Conservation (phyloP, 371 early-diverging fungal genomes). For the Mortierella sp. region DNA sequence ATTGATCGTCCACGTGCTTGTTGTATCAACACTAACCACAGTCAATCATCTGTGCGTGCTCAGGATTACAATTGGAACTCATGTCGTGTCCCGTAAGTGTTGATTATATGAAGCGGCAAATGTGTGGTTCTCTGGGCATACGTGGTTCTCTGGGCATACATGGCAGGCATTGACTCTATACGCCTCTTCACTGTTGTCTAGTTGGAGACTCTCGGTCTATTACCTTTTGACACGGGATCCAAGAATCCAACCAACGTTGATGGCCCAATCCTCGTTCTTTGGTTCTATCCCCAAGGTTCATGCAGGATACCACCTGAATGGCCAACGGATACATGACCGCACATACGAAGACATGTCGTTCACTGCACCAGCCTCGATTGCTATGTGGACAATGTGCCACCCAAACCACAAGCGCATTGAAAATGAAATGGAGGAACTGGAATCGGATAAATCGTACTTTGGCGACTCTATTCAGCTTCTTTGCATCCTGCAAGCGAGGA, state of each 20-base stretch:
- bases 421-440: constrained; percentile 63
- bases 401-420: constrained; percentile 54
- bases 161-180: too few species aligned
- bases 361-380: constrained; percentile 67
- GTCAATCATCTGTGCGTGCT: background rate
- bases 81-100: constrained; percentile 54
- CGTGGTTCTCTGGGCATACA: too few species aligned
- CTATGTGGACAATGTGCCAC: constrained; percentile 68
- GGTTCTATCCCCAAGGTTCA: constrained; percentile 60
- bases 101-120: too few species aligned
- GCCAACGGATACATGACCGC: constrained; percentile 58
- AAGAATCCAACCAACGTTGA: constrained; percentile 59
- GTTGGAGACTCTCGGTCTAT: constrained; percentile 70
- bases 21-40: too few species aligned
- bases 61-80: constrained; percentile 55
- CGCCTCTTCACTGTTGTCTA: constrained; percentile 4
- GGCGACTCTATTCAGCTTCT: constrained; percentile 72
- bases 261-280: constrained; percentile 68
- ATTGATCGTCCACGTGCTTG: too few species aligned
- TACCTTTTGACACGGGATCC: constrained; percentile 67
- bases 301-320: constrained; percentile 69
- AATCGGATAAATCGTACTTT: constrained; percentile 65
- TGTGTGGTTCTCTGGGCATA: background rate
- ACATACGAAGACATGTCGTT: constrained; percentile 70
- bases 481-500: constrained; percentile 61